Percentiles rank a stretch among this genome's conserved stretches.
Conservation (phyloP, 257 asterid species). For the Solanum rostratum region DNA sequence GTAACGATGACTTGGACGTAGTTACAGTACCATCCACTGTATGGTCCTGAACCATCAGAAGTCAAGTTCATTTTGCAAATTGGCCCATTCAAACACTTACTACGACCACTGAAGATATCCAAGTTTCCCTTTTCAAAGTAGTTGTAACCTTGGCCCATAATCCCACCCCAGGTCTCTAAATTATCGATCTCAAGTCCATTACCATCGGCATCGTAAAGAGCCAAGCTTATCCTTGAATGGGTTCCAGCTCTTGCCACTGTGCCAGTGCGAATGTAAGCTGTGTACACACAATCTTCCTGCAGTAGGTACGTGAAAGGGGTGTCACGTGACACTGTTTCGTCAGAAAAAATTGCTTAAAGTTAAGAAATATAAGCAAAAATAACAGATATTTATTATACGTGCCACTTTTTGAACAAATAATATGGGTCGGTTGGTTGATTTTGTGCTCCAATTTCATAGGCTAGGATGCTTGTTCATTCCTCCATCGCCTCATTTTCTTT, state of each 20-base stretch:
- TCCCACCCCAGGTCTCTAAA: constrained; percentile 62
- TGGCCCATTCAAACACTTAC: background rate
- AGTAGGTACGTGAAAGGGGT: background rate
- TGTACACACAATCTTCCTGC: background rate
- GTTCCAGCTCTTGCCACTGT: constrained; percentile 44
- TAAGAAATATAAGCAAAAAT: too few relatives aligned
- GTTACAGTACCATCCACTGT: background rate
- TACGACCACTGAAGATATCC: constrained; percentile 57
- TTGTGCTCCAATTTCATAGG: too few relatives aligned
- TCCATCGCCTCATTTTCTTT: too few relatives aligned
- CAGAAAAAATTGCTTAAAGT: too few relatives aligned
- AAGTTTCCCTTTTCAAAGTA: constrained; percentile 59
- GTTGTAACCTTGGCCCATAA: constrained; percentile 47
- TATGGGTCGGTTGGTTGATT: too few relatives aligned
- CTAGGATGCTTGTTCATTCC: too few relatives aligned
- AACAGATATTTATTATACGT: too few relatives aligned
- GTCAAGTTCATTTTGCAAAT: background rate
- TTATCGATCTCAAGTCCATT: constrained; percentile 33
- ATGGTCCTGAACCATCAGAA: background rate
- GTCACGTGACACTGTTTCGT: too few relatives aligned
- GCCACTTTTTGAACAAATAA: too few relatives aligned
- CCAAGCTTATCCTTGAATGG: constrained; percentile 36
- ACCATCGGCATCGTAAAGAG: constrained; percentile 37
- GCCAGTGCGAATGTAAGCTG: constrained; percentile 28
- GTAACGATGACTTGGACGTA: constrained; percentile 45